Percentiles rank a stretch among this genome's conserved stretches.
Conservation (phyloP, 1,139 yeast genomes). For the Saccharomyces hybrid region DNA sequence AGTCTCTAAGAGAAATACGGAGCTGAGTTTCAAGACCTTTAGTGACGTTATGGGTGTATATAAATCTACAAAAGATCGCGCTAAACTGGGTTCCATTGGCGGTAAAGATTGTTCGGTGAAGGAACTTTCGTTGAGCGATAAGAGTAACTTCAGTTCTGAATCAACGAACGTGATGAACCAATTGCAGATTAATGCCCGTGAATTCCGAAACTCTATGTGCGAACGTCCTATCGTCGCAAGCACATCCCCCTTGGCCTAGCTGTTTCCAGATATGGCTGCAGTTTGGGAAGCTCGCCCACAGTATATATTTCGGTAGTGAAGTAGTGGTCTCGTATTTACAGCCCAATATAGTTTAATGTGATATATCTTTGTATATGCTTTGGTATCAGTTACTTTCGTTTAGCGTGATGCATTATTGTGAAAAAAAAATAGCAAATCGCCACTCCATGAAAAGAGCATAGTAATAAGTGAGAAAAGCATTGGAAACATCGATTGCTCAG, state of each 20-base stretch:
- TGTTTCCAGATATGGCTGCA: not conserved
- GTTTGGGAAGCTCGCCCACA: too few relatives aligned
- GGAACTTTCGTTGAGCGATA: not conserved
- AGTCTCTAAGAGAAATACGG: constrained; percentile 7
- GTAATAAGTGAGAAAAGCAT: too few relatives aligned
- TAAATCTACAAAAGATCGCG: not conserved
- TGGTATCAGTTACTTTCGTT: too few relatives aligned
- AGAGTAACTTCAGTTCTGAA: not conserved
- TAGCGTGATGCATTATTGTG: not conserved
- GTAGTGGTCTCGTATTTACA: too few relatives aligned
- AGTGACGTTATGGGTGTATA: not conserved
- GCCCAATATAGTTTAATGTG: not conserved
- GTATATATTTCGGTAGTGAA: too few relatives aligned
- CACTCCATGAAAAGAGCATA: too few relatives aligned
- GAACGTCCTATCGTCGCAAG: not conserved
- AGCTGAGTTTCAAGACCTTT: constrained; percentile 4
- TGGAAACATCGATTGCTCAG: not conserved
- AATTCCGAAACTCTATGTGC: not conserved
- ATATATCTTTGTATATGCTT: too few relatives aligned
- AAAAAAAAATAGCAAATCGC: not conserved
- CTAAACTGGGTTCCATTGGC: not conserved
- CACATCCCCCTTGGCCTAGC: not conserved
- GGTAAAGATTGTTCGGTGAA: not conserved
- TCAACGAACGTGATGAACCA: not conserved
- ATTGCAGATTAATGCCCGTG: not conserved